Conservation (phyloP, 83 land plant genomes). For the Larix sibirica region DNA sequence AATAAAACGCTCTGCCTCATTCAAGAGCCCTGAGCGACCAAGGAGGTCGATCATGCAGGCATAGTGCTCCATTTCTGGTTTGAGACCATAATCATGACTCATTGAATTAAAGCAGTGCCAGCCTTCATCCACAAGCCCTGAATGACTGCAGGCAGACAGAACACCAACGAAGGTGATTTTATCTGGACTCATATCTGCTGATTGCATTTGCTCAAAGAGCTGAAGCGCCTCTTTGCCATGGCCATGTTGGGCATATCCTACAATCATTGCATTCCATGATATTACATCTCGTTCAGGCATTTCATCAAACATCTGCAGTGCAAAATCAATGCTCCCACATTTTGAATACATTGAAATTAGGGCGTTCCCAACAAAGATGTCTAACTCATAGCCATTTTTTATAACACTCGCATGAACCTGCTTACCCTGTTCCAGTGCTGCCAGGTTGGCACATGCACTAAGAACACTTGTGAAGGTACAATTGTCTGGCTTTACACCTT, state of each 20-base stretch:
- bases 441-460: conserved; percentile 34
- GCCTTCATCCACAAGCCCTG: conserved; percentile 37
- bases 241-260: conserved; percentile 41
- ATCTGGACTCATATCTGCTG: conserved; percentile 23
- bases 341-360: conserved; percentile 48
- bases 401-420: conserved; percentile 29
- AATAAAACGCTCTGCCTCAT: conserved; percentile 28
- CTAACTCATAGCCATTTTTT: conserved; percentile 15
- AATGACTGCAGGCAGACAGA: conserved; percentile 37
- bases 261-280: conserved; percentile 39
- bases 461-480: conserved; percentile 31
- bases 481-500: conserved; percentile 33
- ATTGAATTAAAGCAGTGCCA: conserved; percentile 26
- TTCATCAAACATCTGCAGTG: conserved; percentile 20
- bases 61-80: conserved; percentile 41
- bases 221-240: conserved; percentile 30
- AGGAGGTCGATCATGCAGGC: conserved; percentile 49
- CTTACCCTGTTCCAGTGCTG: conserved; percentile 24
- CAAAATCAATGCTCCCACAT: conserved; percentile 39
- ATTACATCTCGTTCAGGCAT: conserved; percentile 25
- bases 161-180: conserved; percentile 33
- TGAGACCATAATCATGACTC: conserved; percentile 26
- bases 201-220: conserved; percentile 26
- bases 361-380: conserved; percentile 33
- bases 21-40: conserved; percentile 37